phyloP scores from a whole-genome alignment of 2,329 filamentous ascomycete genomes.

The Drechslera avenae region DNA sequence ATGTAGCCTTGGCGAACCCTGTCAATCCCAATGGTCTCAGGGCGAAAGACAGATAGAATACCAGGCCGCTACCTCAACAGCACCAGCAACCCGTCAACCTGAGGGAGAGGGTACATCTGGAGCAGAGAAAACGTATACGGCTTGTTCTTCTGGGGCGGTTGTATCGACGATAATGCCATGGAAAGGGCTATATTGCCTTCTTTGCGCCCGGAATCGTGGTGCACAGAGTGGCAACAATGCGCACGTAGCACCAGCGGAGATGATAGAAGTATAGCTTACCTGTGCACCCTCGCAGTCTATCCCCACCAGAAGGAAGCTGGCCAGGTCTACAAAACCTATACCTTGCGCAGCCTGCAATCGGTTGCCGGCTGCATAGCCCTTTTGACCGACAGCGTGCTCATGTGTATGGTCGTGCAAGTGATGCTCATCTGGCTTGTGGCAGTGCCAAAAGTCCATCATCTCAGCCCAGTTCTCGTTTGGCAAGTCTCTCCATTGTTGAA shows the following conservation, averaged over 20 bases:
- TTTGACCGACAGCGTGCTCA: conserved; percentile 29
- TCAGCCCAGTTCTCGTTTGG: conserved; percentile 98
- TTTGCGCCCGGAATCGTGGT: conserved; percentile 54
- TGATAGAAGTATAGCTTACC: conserved; percentile 45
- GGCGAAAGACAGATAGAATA: conserved; percentile 41
- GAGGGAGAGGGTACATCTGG: conserved; percentile 36
- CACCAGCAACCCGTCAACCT: conserved; percentile 37
- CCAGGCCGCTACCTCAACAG: conserved; percentile 36
- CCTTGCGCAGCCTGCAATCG: conserved; percentile 68
- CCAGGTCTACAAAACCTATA: conserved; percentile 79
- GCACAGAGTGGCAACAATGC: not conserved
- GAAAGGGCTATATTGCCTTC: conserved; percentile 59
- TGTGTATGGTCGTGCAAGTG: conserved; percentile 59
- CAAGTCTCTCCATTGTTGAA: conserved; percentile 80
- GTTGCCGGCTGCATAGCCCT: conserved; percentile 85
- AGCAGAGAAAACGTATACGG: conserved; percentile 31
- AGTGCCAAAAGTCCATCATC: conserved; percentile 99
- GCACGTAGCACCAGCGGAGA: not conserved
- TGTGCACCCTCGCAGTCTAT: conserved; percentile 64
- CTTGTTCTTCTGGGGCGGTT: conserved; percentile 59
- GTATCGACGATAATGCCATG: conserved; percentile 63
- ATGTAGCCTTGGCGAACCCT: conserved; percentile 45
- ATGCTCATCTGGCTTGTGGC: conserved; percentile 81
- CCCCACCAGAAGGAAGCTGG: conserved; percentile 73
- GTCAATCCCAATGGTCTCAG: conserved; percentile 40